Evolutionary conservation across 305 asterid genomes (phyloP).

Genomic region (Fraxinus angustifolia): DNA sequence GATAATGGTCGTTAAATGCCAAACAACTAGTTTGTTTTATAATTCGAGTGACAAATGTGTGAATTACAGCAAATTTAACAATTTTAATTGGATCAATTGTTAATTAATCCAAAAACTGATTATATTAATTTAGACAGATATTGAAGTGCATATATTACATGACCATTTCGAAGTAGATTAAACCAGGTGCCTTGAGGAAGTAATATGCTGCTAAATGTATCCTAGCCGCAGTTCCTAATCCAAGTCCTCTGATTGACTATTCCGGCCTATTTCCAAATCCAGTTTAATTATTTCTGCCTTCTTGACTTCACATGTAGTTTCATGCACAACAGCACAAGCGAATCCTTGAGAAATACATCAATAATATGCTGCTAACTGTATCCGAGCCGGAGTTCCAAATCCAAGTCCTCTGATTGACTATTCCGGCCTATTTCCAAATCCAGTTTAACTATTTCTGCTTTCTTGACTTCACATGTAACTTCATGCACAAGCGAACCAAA

Average conservation of each 20-base stretch:
- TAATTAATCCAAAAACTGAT: neutral
- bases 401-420: constrained; percentile 49
- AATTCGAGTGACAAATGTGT: neutral
- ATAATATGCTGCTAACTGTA: constrained; percentile 13
- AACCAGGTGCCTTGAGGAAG: too few relatives aligned
- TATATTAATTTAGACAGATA: neutral
- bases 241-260: constrained; percentile 45
- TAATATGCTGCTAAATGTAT: constrained; percentile 9
- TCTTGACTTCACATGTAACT: constrained; percentile 23
- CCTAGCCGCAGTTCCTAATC: constrained; percentile 92
- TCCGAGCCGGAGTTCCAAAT: constrained; percentile 87
- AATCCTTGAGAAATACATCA: neutral
- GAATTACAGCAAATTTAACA: constrained; percentile 5
- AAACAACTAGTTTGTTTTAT: too few relatives aligned
- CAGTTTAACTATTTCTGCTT: constrained; percentile 40
- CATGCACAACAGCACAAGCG: neutral
- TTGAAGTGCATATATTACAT: neutral
- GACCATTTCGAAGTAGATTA: neutral
- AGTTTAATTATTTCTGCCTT: constrained; percentile 37
- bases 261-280: constrained; percentile 66
- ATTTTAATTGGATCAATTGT: neutral
- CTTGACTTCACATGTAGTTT: constrained; percentile 23
- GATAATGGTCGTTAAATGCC: too few relatives aligned
- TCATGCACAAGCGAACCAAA: constrained; percentile 11
- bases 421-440: constrained; percentile 66